phyloP scores from a whole-genome alignment of 306 rosid genomes.

The Parietaria judaica region DNA sequence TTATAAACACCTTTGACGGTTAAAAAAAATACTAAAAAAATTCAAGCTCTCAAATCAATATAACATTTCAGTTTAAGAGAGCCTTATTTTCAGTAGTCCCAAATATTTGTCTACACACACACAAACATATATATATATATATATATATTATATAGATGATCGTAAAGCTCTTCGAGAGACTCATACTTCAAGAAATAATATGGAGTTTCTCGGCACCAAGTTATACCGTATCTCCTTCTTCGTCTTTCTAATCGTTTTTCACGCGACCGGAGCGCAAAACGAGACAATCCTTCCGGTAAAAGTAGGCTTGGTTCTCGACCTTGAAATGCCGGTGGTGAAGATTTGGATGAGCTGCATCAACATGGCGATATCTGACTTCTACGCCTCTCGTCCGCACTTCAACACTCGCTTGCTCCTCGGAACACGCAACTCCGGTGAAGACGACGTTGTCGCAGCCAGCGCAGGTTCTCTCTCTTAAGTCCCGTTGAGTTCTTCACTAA shows the following conservation, averaged over 20 bases:
- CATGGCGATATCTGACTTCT: slow-evolving; percentile 24
- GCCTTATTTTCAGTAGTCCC: too few relatives aligned
- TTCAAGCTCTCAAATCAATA: too few relatives aligned
- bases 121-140: too few relatives aligned
- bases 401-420: slow-evolving; percentile 15
- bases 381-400: not conserved
- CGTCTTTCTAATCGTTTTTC: not conserved
- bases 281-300: slow-evolving; percentile 9
- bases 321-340: slow-evolving; percentile 7
- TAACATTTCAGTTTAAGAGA: too few relatives aligned
- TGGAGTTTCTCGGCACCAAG: too few relatives aligned
- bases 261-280: slow-evolving; percentile 3
- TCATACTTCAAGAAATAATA: too few relatives aligned
- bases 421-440: slow-evolving; percentile 3
- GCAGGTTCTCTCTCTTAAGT: slow-evolving; percentile 13
- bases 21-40: not conserved
- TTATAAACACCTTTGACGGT: not conserved
- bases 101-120: too few relatives aligned
- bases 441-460: slow-evolving; percentile 18
- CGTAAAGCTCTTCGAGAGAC: too few relatives aligned
- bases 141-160: too few relatives aligned
- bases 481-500: not conserved
- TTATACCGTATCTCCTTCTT: not conserved
- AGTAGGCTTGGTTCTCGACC: slow-evolving; percentile 22
- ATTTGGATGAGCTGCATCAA: slow-evolving; percentile 26